A percentile compares a stretch with the other conserved stretches of the same genome.
These are phyloP conservation scores for Heterobasidion parviporum DNA, from an alignment of 1,284 basidiomycete species.

Conservation along the genomic window DNA sequence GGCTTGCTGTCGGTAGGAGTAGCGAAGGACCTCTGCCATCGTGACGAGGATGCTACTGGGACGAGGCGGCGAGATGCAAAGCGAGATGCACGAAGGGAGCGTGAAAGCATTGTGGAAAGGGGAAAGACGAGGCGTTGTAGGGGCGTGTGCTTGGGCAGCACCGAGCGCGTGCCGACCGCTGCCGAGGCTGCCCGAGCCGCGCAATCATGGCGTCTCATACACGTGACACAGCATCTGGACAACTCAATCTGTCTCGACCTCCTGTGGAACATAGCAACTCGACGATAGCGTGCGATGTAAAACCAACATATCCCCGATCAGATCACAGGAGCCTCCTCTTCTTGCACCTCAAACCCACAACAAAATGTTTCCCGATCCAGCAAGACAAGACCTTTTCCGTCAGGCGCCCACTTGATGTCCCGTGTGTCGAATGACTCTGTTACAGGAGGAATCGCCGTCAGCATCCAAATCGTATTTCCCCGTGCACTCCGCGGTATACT, in stretches of 20 bases:
- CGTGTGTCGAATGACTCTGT: conserved; percentile 57
- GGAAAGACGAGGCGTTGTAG: conserved; percentile 3
- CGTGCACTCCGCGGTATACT: conserved; percentile 20
- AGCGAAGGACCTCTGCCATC: conserved; percentile 30
- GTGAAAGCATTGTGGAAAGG: conserved; percentile 29
- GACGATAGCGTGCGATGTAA: too few relatives aligned
- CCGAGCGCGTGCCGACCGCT: not conserved
- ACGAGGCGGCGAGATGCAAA: conserved; percentile 26
- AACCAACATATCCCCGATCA: not conserved
- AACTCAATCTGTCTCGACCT: too few relatives aligned
- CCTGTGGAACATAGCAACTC: too few relatives aligned
- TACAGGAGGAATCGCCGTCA: not conserved
- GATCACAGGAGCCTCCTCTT: conserved; percentile 16
- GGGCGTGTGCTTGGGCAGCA: not conserved
- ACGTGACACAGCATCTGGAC: not conserved
- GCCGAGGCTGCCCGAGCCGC: not conserved
- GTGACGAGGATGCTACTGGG: conserved; percentile 18
- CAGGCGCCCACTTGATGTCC: conserved; percentile 72
- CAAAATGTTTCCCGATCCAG: conserved; percentile 72
- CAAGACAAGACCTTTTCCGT: conserved; percentile 70
- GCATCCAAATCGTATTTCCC: not conserved
- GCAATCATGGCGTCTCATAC: not conserved
- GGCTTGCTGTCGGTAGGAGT: conserved; percentile 29
- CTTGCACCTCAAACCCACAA: conserved; percentile 76
- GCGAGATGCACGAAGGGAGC: conserved; percentile 31